Base-by-base conservation (phyloP, 2,329 filamentous ascomycete genomes). In the Diaporthe australafricana region DNA sequence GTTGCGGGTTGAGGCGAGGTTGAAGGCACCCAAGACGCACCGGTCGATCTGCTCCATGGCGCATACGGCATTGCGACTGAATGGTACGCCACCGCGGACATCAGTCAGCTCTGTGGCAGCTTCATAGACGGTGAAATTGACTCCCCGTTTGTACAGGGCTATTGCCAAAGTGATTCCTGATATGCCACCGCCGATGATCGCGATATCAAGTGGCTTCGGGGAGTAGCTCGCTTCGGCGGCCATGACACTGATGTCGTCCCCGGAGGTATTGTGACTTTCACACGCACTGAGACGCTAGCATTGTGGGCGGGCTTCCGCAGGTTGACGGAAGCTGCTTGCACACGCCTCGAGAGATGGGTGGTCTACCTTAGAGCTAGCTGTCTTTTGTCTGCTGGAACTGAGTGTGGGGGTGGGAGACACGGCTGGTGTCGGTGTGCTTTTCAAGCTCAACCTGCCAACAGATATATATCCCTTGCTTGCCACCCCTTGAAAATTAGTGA, bases 131-230 rank as follows among this genome's bases (percentile, higher is more conserved):
- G 77, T 81, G 70, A 78, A 75, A 2, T 74, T 73, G n/a, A 83
- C 75, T 35, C 76, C 70, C 40, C 80, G 78, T 62, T 75, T 70
- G 17, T 77, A 74, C 7, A 84, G 78, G 20, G 74, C 75, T 32
- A 83, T 78, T 3, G 81, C 80, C 9, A 83, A 77, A 7, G 78
- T 80, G 0, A 83, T 73, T 14, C 82, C 83, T 71, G 78, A 84
- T 73, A 78, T 86, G 77, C 77, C 85, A 75, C 76, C 84, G 77
- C 77, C 86, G 27, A 84, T 76, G 42, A 84, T 80, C 70, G 82
- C 82, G 56, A 83, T 70, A 62, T 79, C 75, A 67, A 81, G 76
- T 7, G 77, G 76, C 47, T 77, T 76, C 27, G 38, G 40, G 11
- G 40, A 7, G 22, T 35, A 42, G 27, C 27, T 9, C 27, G 27